phyloP scores from a whole-genome alignment of 371 early-diverging fungal genomes.

The Funneliformis caledonium region DNA sequence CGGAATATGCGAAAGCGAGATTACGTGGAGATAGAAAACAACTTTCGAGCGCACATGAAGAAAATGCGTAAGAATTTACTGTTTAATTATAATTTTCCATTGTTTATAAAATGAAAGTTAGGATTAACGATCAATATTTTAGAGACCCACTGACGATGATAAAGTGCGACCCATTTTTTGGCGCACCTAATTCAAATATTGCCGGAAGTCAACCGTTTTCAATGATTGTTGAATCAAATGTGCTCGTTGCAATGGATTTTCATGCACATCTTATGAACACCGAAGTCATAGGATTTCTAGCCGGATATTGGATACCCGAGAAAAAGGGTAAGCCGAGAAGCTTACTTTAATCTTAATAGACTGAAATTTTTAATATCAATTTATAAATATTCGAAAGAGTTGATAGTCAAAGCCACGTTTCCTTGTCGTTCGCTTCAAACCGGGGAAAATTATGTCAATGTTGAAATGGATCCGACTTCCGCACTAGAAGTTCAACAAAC shows the following conservation, averaged over 20 bases:
- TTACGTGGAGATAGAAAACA: slow-evolving; percentile 48
- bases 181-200: slow-evolving; percentile 68
- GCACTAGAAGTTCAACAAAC: slow-evolving; percentile 76
- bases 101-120: neutral
- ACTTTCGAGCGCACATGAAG: slow-evolving; percentile 44
- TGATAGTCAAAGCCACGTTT: slow-evolving; percentile 66
- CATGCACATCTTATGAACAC: slow-evolving; percentile 86
- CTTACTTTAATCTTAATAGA: neutral
- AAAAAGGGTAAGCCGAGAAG: slow-evolving; percentile 47
- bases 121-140: neutral
- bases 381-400: slow-evolving; percentile 42
- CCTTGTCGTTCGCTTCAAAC: slow-evolving; percentile 78
- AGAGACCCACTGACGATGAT: slow-evolving; percentile 83
- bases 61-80: slow-evolving; percentile 28
- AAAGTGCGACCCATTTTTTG: slow-evolving; percentile 77
- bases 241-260: slow-evolving; percentile 82
- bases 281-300: slow-evolving; percentile 87
- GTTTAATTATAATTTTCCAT: neutral
- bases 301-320: slow-evolving; percentile 72
- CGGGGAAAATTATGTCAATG: slow-evolving; percentile 78
- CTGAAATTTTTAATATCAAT: too few species aligned
- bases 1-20: slow-evolving; percentile 55
- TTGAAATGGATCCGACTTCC: slow-evolving; percentile 88
- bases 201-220: slow-evolving; percentile 79
- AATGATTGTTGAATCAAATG: slow-evolving; percentile 74